Conservation (phyloP, 1,139 yeast species). For the Blastobotrys illinoisensis region DNA sequence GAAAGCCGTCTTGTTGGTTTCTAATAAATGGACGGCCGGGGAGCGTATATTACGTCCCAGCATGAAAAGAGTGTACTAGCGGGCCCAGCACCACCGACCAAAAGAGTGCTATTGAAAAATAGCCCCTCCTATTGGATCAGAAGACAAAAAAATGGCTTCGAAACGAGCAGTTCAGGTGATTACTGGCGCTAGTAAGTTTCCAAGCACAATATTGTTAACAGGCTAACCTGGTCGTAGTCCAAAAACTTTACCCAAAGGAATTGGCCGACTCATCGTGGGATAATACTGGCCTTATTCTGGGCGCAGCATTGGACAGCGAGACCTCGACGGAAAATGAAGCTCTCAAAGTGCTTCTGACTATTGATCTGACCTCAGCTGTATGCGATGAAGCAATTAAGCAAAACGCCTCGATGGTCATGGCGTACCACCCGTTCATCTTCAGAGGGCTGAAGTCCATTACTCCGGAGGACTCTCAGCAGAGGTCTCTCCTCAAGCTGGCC, state of each 20-base stretch:
- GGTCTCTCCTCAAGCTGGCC: slow-evolving; percentile 64
- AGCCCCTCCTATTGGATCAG: not conserved
- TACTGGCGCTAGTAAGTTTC: slow-evolving; percentile 14
- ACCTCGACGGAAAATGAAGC: slow-evolving; percentile 18
- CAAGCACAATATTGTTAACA: not conserved
- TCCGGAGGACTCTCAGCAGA: slow-evolving; percentile 69
- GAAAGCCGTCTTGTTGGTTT: not conserved
- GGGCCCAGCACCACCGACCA: not conserved
- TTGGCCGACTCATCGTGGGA: slow-evolving; percentile 91
- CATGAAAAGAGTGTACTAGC: not conserved
- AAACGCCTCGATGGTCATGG: slow-evolving; percentile 52
- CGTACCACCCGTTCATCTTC: slow-evolving; percentile 93
- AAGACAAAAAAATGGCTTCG: slow-evolving; percentile 10
- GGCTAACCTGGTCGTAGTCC: slow-evolving; percentile 36
- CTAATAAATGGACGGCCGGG: not conserved
- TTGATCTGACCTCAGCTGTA: slow-evolving; percentile 80
- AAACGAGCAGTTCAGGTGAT: slow-evolving; percentile 18
- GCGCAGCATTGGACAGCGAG: slow-evolving; percentile 35
- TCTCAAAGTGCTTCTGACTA: slow-evolving; percentile 58
- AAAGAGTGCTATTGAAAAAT: not conserved
- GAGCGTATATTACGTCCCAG: slow-evolving; percentile 2
- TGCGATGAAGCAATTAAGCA: slow-evolving; percentile 73
- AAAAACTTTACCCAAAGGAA: slow-evolving; percentile 62
- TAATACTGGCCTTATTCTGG: slow-evolving; percentile 83
- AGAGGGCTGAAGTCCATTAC: slow-evolving; percentile 77